Percentiles rank a stretch among this genome's conserved stretches.
phyloP scores from a whole-genome alignment of 768 basidiomycete genomes.

The Boletales sp. region DNA sequence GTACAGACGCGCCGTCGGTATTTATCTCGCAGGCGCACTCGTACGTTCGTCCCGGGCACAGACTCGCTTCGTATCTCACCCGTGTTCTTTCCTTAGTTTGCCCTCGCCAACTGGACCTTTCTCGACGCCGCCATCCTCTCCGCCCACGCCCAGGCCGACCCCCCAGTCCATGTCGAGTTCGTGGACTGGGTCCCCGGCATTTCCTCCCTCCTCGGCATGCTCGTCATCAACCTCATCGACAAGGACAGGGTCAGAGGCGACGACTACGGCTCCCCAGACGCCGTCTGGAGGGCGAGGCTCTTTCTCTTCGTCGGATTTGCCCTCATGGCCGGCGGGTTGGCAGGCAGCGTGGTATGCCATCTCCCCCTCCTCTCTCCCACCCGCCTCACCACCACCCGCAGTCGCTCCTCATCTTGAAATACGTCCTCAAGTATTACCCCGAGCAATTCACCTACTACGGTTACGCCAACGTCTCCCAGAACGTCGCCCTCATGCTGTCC shows the following conservation, averaged over 20 bases:
- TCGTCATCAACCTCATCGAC: slow-evolving; percentile 92
- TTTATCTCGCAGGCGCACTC: slow-evolving; percentile 88
- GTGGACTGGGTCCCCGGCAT: slow-evolving; percentile 98
- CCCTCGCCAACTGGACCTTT: slow-evolving; percentile 92
- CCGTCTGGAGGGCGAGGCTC: slow-evolving; percentile 88
- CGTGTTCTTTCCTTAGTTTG: no score
- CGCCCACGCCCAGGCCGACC: slow-evolving; percentile 72
- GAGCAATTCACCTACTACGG: slow-evolving; percentile 88
- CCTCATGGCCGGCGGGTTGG: slow-evolving; percentile 94
- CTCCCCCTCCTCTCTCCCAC: no score
- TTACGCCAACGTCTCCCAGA: slow-evolving; percentile 94
- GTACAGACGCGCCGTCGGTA: slow-evolving; percentile 78
- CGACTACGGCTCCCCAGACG: slow-evolving; percentile 76
- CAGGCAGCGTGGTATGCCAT: slow-evolving; percentile 87
- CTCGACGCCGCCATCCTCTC: slow-evolving; percentile 91
- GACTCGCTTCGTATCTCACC: no score
- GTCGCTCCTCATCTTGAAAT: slow-evolving; percentile 90
- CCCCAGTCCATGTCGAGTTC: slow-evolving; percentile 81
- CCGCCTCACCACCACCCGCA: slow-evolving; percentile 29
- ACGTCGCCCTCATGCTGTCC: slow-evolving; percentile 79
- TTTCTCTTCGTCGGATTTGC: slow-evolving; percentile 95
- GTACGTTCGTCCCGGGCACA: no score
- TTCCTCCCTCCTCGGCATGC: slow-evolving; percentile 86
- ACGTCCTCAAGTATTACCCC: slow-evolving; percentile 67
- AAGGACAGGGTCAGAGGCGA: slow-evolving; percentile 84